A percentile compares a stretch with the other conserved stretches of the same genome.
Evolutionary conservation across 768 basidiomycete species (phyloP).

Genomic region (Suillus hirtellus): DNA sequence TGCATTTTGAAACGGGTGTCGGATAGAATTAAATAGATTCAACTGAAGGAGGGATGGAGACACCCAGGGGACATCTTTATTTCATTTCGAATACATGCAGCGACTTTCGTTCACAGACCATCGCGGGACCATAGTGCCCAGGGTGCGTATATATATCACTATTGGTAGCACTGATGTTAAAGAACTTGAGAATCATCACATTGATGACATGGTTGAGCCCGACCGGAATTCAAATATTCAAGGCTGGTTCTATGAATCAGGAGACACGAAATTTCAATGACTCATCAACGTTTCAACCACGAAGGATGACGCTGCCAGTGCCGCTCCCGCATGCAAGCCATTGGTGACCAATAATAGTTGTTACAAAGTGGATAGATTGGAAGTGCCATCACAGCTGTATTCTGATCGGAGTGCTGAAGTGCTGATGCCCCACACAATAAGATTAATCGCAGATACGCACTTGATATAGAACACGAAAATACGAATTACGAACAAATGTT

Average conservation of each 20-base stretch:
- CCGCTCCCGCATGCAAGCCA: slow-evolving; percentile 38
- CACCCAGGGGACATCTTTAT: no score
- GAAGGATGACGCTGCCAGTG: slow-evolving; percentile 43
- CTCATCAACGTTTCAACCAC: slow-evolving; percentile 41
- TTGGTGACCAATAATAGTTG: slow-evolving; percentile 38
- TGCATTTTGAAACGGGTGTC: no score
- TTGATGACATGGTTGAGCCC: slow-evolving; percentile 67
- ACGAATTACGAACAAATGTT: slow-evolving; percentile 64
- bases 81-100: slow-evolving; percentile 35
- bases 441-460: slow-evolving; percentile 65
- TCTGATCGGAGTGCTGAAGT: no score
- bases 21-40: no score
- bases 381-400: slow-evolving; percentile 27
- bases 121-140: slow-evolving; percentile 54
- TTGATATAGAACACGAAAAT: slow-evolving; percentile 66
- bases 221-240: no score
- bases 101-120: slow-evolving; percentile 27
- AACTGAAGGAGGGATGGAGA: no score
- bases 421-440: slow-evolving; percentile 65
- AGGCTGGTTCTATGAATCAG: background rate
- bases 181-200: slow-evolving; percentile 59
- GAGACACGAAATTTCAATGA: slow-evolving; percentile 25
- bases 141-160: slow-evolving; percentile 54
- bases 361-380: slow-evolving; percentile 11
- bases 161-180: slow-evolving; percentile 49